Evolutionary conservation across 305 asterid species (phyloP).

Genomic region (Stenogyne calaminthoides): DNA sequence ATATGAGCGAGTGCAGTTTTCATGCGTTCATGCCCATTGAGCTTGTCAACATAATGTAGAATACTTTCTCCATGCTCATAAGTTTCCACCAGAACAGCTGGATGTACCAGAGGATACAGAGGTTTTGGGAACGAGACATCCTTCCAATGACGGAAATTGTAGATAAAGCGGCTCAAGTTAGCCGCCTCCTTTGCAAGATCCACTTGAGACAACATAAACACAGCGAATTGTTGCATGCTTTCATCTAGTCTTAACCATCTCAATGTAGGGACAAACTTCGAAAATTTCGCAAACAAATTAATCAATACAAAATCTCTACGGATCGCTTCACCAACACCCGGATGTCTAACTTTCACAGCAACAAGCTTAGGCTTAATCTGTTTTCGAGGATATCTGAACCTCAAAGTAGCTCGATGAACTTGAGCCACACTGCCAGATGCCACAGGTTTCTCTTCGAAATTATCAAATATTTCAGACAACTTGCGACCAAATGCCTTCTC

Average conservation of each 20-base stretch:
- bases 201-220: constrained; percentile 93
- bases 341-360: constrained; percentile 91
- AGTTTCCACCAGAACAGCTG: constrained; percentile 87
- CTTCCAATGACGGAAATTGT: constrained; percentile 78
- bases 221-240: constrained; percentile 82
- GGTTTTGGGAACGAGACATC: constrained; percentile 91
- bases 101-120: constrained; percentile 87
- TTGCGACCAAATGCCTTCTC: constrained; percentile 80
- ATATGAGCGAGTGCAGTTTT: constrained; percentile 76
- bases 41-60: constrained; percentile 65
- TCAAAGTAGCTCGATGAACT: constrained; percentile 75
- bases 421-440: constrained; percentile 94
- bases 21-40: constrained; percentile 54
- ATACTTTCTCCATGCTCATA: constrained; percentile 79
- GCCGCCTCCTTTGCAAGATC: constrained; percentile 97
- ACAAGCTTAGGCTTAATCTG: constrained; percentile 67
- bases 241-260: constrained; percentile 90
- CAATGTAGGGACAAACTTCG: constrained; percentile 59
- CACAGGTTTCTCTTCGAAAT: constrained; percentile 78
- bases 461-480: constrained; percentile 69
- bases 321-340: constrained; percentile 83
- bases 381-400: constrained; percentile 59
- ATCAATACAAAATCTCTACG: constrained; percentile 78
- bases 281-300: constrained; percentile 65
- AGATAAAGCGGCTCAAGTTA: constrained; percentile 75